Conservation (phyloP, 306 rosid genomes). For the cucumber (Cucumis sativus) region DNA sequence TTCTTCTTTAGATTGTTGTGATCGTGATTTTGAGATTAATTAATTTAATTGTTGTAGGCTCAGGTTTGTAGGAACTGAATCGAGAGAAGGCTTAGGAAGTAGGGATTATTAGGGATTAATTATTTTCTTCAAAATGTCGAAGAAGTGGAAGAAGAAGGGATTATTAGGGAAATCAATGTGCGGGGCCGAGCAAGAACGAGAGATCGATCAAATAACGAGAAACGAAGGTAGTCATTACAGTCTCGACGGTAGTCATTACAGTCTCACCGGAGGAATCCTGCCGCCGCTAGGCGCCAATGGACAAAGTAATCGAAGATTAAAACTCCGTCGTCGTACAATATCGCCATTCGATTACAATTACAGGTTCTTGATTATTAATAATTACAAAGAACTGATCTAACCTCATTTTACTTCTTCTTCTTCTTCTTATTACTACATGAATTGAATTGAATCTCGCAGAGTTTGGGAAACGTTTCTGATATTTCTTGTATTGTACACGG, state of each 20-base stretch:
- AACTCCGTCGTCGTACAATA: constrained; percentile 18
- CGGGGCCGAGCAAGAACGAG: background rate
- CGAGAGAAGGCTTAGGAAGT: background rate
- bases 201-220: constrained; percentile 6
- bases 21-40: too few relatives aligned
- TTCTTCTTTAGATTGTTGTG: too few relatives aligned
- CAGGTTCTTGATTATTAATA: constrained; percentile 18
- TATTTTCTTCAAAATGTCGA: background rate
- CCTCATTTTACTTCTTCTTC: background rate
- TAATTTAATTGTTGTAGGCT: too few relatives aligned
- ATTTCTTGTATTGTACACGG: constrained; percentile 52
- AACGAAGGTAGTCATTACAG: background rate
- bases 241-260: constrained; percentile 41
- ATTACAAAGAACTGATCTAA: background rate
- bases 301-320: constrained; percentile 10
- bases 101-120: background rate
- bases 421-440: background rate
- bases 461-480: constrained; percentile 46
- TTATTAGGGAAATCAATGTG: constrained; percentile 1
- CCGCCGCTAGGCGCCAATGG: constrained; percentile 45
- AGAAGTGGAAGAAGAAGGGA: background rate
- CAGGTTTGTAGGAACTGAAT: background rate
- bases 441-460: constrained; percentile 23
- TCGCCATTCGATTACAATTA: constrained; percentile 34
- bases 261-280: constrained; percentile 38